Percentiles rank a stretch among this genome's conserved stretches.
phyloP scores from a whole-genome alignment of 164 flowering plant genomes.

The Chimonanthus praecox region DNA sequence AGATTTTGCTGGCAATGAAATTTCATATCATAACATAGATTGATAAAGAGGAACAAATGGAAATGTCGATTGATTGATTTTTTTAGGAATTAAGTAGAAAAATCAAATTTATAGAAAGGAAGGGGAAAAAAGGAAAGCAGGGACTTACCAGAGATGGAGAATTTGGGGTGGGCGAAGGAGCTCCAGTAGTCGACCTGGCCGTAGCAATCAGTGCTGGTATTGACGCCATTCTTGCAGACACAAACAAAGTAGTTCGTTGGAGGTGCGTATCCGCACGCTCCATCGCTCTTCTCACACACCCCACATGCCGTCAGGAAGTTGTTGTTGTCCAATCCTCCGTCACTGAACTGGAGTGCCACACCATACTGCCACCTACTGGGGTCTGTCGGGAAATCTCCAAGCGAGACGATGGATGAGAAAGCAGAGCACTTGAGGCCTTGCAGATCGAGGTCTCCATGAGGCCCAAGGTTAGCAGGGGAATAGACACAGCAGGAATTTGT shows the following conservation, averaged over 20 bases:
- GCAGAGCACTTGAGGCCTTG: slow-evolving; percentile 23
- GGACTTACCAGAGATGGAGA: too few relatives aligned
- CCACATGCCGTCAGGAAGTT: slow-evolving; percentile 20
- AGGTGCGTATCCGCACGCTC: slow-evolving; percentile 42
- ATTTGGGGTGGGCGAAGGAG: neutral
- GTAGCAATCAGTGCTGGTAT: slow-evolving; percentile 31
- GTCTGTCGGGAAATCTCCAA: slow-evolving; percentile 38
- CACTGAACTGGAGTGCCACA: slow-evolving; percentile 28
- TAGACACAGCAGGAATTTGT: slow-evolving; percentile 46
- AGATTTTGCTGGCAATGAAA: too few relatives aligned
- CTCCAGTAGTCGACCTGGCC: slow-evolving; percentile 5
- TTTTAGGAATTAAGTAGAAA: too few relatives aligned
- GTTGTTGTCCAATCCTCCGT: slow-evolving; percentile 20
- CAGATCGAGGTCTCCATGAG: slow-evolving; percentile 31
- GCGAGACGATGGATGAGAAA: slow-evolving; percentile 30
- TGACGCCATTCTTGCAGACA: slow-evolving; percentile 31
- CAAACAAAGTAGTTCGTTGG: slow-evolving; percentile 33
- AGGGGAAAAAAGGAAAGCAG: too few relatives aligned
- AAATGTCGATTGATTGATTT: too few relatives aligned
- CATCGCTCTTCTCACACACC: slow-evolving; percentile 36
- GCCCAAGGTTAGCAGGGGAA: slow-evolving; percentile 36
- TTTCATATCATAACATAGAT: too few relatives aligned
- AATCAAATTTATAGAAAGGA: too few relatives aligned
- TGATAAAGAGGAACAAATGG: too few relatives aligned
- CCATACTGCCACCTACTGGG: slow-evolving; percentile 44